A percentile compares a stretch with the other conserved stretches of the same genome.
Conservation (phyloP, 169 alveolate species). For the Eimeria brunetti region DNA sequence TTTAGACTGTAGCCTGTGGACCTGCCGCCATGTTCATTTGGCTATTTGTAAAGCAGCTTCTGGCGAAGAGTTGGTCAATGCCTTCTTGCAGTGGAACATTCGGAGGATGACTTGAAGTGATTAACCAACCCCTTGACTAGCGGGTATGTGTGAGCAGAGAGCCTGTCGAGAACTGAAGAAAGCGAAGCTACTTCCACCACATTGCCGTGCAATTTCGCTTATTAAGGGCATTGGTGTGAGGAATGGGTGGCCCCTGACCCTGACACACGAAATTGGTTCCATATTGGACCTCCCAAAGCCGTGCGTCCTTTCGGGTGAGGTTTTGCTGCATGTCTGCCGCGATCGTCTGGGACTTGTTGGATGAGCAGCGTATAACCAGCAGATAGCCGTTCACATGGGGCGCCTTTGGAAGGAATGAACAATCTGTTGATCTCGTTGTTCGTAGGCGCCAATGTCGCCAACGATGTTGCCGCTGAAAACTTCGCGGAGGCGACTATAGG, state of each 20-base stretch:
- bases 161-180: conserved; percentile 71
- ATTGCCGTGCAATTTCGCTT: conserved; percentile 75
- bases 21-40: not conserved
- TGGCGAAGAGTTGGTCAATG: not conserved
- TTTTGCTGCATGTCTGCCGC: not conserved
- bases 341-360: not conserved
- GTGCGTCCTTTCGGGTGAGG: conserved; percentile 64
- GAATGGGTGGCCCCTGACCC: conserved; percentile 71
- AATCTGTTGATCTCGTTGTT: conserved; percentile 31
- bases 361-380: not conserved
- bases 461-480: conserved; percentile 94
- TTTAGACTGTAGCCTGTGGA: not conserved
- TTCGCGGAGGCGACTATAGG: conserved; percentile 97
- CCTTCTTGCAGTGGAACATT: not conserved
- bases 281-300: conserved; percentile 70
- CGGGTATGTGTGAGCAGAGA: conserved; percentile 39
- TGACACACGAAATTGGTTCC: conserved; percentile 59
- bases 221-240: conserved; percentile 68
- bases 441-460: conserved; percentile 95
- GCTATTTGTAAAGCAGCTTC: not conserved
- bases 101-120: not conserved
- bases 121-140: not conserved
- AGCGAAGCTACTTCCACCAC: conserved; percentile 75
- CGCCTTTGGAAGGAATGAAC: not conserved
- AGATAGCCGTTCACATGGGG: not conserved